Evolutionary conservation across 1,284 basidiomycete genomes (phyloP).

Genomic region (Ceraceosorus bombacis): DNA sequence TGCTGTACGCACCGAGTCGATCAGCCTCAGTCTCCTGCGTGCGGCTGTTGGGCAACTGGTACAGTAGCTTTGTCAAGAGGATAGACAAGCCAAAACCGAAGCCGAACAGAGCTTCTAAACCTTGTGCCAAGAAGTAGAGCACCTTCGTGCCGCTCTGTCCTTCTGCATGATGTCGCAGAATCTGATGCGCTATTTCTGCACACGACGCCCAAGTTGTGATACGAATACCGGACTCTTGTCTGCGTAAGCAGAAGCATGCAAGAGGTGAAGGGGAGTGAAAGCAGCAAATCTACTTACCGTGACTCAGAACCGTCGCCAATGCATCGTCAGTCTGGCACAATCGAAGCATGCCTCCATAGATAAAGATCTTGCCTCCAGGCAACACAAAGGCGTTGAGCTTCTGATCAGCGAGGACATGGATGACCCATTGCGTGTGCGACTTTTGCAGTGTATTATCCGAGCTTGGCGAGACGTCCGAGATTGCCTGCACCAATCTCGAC

Average conservation of each 20-base stretch:
- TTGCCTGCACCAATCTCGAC: conserved; percentile 28
- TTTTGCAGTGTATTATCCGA: not conserved
- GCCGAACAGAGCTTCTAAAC: conserved; percentile 26
- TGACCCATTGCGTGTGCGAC: conserved; percentile 55
- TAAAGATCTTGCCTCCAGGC: conserved; percentile 68
- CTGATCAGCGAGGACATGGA: conserved; percentile 73
- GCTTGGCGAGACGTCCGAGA: not conserved
- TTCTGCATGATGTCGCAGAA: conserved; percentile 32
- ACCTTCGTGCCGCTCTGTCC: conserved; percentile 44
- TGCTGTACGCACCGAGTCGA: conserved; percentile 59
- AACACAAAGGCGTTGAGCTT: conserved; percentile 69
- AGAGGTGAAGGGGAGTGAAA: not conserved
- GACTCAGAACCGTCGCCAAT: conserved; percentile 75
- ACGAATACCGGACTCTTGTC: no score
- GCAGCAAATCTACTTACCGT: conserved; percentile 56
- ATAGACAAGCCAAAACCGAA: conserved; percentile 35
- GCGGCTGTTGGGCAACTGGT: conserved; percentile 73
- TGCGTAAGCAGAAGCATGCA: not conserved
- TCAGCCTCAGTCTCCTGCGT: conserved; percentile 71
- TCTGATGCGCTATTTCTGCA: conserved; percentile 74
- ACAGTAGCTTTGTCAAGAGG: conserved; percentile 55
- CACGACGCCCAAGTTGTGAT: conserved; percentile 2
- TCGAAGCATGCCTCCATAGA: conserved; percentile 78
- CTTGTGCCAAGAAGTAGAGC: conserved; percentile 20
- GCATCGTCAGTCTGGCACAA: conserved; percentile 71